Evolutionary conservation across 2,329 filamentous ascomycete genomes (phyloP), one percentile per base, ranked within the genome.

Genomic region (Passalora sequoiae): DNA sequence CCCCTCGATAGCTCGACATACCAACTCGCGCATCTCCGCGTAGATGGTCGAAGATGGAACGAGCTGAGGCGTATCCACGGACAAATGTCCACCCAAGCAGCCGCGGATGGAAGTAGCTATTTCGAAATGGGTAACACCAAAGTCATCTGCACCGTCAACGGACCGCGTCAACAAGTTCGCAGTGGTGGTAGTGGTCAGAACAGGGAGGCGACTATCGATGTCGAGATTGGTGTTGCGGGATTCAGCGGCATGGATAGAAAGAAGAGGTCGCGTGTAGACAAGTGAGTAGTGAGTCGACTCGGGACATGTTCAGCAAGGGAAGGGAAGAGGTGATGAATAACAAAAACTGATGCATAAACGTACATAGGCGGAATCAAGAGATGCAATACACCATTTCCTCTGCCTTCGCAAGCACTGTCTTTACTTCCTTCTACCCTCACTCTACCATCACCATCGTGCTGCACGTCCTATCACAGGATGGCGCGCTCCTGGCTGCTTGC

Each of bases 121-220:
- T 80, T 97, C 46, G 88, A 95, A 64, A 94, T 94, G 83, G 92
- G 92, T 58, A 94, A 97, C 69, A 98, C 92, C 16, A 92, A 95
- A 64, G 84, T 98, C 56, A 86, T 97, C 69, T 96, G 91, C 68
- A 88, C 89, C 17, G 83, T 98, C 36, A 81, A 83, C 1, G 92
- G 92, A 0, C 92, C 92, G 0, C 80, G 78, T 27, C 92, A 98
- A 67, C 75, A 76, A 38, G 68, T 76, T 55, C 66, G 71, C 46
- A 62, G 68, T 21, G 66, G 75, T 44, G 69, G 65, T 41, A 70
- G 67, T 4, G 55, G 56, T 12, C 68, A 64, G 46, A 65, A 66
- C 40, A 72, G 73, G 21, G 77, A 75, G 16, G 85, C 84, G 3
- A 78, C 81, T 39, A 79, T 97, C 9, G 77, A 80, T 17, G 89